A percentile compares a stretch with the other conserved stretches of the same genome.
phyloP scores from a whole-genome alignment of 495 filamentous ascomycete genomes.

The Hypomontagnella submonticulosa region DNA sequence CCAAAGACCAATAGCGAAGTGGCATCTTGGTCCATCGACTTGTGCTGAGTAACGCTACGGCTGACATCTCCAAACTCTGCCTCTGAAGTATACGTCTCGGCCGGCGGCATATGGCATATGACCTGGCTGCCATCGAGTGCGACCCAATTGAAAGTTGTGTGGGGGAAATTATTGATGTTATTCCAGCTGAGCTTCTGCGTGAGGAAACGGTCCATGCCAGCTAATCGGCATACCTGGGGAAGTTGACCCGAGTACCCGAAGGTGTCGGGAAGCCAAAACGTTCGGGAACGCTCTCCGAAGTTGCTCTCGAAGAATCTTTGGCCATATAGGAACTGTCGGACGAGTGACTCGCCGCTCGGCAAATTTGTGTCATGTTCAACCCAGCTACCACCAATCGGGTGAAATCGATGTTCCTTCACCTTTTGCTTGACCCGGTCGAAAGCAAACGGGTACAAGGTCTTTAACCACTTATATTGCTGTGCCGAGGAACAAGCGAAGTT shows the following conservation, averaged over 20 bases:
- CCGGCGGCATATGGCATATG: conserved; percentile 94
- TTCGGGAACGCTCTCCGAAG: conserved; percentile 87
- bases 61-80: conserved; percentile 96
- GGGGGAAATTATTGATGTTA: conserved; percentile 99
- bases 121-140: conserved; percentile 94
- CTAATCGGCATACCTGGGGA: conserved; percentile 88
- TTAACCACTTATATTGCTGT: conserved; percentile 98
- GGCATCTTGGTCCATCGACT: conserved; percentile 90
- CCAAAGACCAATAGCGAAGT: conserved; percentile 93
- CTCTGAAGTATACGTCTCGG: conserved; percentile 93
- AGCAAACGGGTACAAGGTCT: conserved; percentile 84
- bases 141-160: conserved; percentile 99
- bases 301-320: conserved; percentile 94
- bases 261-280: conserved; percentile 98
- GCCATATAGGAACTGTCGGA: conserved; percentile 94
- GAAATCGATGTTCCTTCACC: conserved; percentile 89
- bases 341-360: conserved; percentile 92
- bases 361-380: conserved; percentile 99
- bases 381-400: conserved; percentile 97
- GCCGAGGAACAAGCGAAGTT: conserved; percentile 92
- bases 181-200: conserved; percentile 95
- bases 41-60: conserved; percentile 90
- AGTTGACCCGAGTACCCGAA: conserved; percentile 97
- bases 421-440: conserved; percentile 92
- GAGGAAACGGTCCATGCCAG: conserved; percentile 95